Percentiles rank a stretch among this genome's conserved stretches.
These are phyloP conservation scores for Stagonosporopsis vannaccii DNA, from an alignment of 2,329 filamentous ascomycete species.

Conservation along the genomic window DNA sequence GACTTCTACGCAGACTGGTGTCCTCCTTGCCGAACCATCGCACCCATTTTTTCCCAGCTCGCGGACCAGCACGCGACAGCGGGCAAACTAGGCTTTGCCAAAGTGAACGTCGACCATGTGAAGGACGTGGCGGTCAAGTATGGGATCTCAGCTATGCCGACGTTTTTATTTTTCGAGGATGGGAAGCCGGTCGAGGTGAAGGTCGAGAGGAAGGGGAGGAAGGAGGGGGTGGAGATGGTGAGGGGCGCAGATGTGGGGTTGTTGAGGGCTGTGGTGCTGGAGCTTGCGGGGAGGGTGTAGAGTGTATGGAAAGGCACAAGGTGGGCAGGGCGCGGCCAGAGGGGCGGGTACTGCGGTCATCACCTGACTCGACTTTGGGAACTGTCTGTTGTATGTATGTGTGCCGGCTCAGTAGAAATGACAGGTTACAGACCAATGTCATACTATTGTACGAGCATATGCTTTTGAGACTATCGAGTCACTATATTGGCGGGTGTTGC, in stretches of 20 bases:
- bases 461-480: no score
- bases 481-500: no score
- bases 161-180: conserved; percentile 30
- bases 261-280: conserved; percentile 24
- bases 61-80: conserved; percentile 55
- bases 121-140: conserved; percentile 55
- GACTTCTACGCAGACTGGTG: conserved; percentile 54
- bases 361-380: no score
- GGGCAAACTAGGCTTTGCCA: conserved; percentile 58
- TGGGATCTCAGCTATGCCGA: conserved; percentile 53
- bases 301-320: no score
- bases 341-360: no score
- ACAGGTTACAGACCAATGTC: no score
- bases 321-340: no score
- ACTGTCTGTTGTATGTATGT: no score
- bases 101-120: conserved; percentile 62
- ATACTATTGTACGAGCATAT: no score
- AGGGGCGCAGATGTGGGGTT: conserved; percentile 9
- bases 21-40: conserved; percentile 61
- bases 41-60: conserved; percentile 58
- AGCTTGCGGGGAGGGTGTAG: conserved; percentile 7
- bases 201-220: conserved; percentile 16
- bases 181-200: conserved; percentile 22
- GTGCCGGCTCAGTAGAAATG: no score
- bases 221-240: conserved; percentile 5